Percentiles rank a stretch among this genome's conserved stretches.
phyloP scores from a whole-genome alignment of 202 grass and related monocot species.

The Bolboschoenoplectus hybrid region DNA sequence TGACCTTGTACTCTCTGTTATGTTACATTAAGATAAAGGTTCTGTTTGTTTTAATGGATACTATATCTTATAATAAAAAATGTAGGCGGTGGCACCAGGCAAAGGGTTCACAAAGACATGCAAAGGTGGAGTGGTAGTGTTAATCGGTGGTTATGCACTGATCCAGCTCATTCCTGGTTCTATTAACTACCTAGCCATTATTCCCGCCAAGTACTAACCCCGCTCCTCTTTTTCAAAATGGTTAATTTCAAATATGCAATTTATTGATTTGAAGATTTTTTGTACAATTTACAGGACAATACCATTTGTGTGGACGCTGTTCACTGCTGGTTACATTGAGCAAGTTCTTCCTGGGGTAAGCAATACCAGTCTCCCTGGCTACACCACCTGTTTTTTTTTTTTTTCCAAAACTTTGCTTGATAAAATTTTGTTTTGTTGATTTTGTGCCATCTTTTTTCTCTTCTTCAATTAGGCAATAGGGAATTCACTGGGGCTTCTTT shows the following conservation, averaged over 20 bases:
- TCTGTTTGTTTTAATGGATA: background rate
- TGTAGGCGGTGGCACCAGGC: constrained; percentile 49
- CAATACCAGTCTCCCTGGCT: background rate
- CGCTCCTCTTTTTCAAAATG: background rate
- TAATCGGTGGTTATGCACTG: constrained; percentile 81
- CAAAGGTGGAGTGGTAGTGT: constrained; percentile 80
- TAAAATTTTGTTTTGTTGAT: constrained; percentile 12
- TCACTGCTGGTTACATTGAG: constrained; percentile 95
- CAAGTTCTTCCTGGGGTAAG: constrained; percentile 91
- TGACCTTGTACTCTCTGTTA: background rate
- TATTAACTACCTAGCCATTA: constrained; percentile 77
- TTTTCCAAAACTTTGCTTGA: background rate
- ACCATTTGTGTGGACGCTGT: constrained; percentile 91
- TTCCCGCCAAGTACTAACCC: constrained; percentile 70
- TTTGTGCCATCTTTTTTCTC: background rate
- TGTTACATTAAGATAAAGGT: constrained; percentile 5
- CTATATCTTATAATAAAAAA: constrained; percentile 21
- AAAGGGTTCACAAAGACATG: constrained; percentile 96
- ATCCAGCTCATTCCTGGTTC: constrained; percentile 77
- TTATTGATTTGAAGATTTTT: constrained; percentile 18
- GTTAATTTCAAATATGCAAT: constrained; percentile 18
- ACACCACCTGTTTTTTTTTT: background rate
- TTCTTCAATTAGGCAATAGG: constrained; percentile 63
- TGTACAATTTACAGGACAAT: constrained; percentile 68
- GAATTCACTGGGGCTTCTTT: constrained; percentile 89